Conservation (phyloP, 2,329 filamentous ascomycete genomes). For the Rhynchosporium secalis region DNA sequence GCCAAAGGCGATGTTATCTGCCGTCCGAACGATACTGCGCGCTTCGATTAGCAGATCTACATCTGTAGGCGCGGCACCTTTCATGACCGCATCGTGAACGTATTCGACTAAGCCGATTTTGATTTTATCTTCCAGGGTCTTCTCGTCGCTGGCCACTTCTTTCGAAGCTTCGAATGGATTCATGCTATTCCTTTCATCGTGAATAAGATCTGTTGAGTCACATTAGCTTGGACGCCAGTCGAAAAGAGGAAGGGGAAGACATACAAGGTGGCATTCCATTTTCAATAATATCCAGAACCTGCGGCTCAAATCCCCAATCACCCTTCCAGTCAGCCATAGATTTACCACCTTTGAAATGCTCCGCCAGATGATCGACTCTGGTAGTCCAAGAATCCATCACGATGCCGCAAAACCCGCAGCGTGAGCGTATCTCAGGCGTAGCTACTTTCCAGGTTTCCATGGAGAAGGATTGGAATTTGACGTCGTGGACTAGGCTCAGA, state of each 20-base stretch:
- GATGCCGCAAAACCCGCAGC: slow-evolving; percentile 65
- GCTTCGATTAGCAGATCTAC: slow-evolving; percentile 57
- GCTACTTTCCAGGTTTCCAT: slow-evolving; percentile 64
- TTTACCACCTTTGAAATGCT: slow-evolving; percentile 66
- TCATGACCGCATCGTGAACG: slow-evolving; percentile 47
- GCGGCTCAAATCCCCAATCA: slow-evolving; percentile 66
- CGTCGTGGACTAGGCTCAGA: slow-evolving; percentile 59
- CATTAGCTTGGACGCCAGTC: slow-evolving; percentile 24
- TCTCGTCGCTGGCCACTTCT: slow-evolving; percentile 48
- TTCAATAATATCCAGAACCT: slow-evolving; percentile 62
- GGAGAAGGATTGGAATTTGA: slow-evolving; percentile 61
- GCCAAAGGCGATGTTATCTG: slow-evolving; percentile 49
- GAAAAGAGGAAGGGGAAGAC: slow-evolving; percentile 41
- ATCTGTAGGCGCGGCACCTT: slow-evolving; percentile 48
- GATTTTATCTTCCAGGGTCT: slow-evolving; percentile 61
- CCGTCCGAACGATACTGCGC: slow-evolving; percentile 57
- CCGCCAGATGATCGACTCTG: slow-evolving; percentile 63
- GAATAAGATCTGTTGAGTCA: slow-evolving; percentile 55
- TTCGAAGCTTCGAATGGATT: slow-evolving; percentile 50
- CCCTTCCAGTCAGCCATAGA: slow-evolving; percentile 71
- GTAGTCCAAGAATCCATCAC: slow-evolving; percentile 62
- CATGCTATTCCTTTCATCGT: slow-evolving; percentile 59
- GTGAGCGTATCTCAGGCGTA: slow-evolving; percentile 60
- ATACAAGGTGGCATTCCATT: slow-evolving; percentile 67
- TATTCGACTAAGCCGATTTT: slow-evolving; percentile 59